phyloP scores from a whole-genome alignment of 139 green algal genomes.

The Nannochloris sp. region DNA sequence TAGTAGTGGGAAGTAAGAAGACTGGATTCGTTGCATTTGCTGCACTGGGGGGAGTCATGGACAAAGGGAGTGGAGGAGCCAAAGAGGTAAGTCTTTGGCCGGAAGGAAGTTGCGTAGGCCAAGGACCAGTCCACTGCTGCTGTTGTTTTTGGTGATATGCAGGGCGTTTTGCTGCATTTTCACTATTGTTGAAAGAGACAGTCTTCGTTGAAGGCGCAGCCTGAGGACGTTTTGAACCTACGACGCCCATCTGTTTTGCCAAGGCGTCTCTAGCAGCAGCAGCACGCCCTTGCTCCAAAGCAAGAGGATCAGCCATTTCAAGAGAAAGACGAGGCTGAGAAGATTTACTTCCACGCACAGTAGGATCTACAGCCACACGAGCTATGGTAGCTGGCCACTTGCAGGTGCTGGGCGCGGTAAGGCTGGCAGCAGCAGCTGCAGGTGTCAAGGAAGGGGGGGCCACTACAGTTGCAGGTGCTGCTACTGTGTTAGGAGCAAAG shows the following conservation, averaged over 20 bases:
- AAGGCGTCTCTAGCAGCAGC: not conserved
- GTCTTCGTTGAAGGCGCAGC: too few relatives aligned
- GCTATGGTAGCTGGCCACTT: not conserved
- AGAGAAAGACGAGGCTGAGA: conserved; percentile 3
- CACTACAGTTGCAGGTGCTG: too few relatives aligned
- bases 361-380: not conserved
- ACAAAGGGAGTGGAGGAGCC: not conserved
- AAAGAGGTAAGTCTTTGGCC: not conserved
- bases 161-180: too few relatives aligned
- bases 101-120: not conserved
- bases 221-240: too few relatives aligned
- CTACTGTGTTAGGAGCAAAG: too few relatives aligned
- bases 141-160: not conserved
- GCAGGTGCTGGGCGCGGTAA: conserved; percentile 2
- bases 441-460: too few relatives aligned
- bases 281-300: not conserved
- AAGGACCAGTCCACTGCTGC: not conserved
- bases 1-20: too few relatives aligned
- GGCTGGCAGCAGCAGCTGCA: not conserved
- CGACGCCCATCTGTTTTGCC: not conserved
- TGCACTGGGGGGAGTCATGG: too few relatives aligned
- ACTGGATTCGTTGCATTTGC: too few relatives aligned
- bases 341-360: not conserved
- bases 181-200: too few relatives aligned
- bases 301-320: not conserved